phyloP scores from a whole-genome alignment of 2,329 filamentous ascomycete species.

The Karstenula rhodostoma region DNA sequence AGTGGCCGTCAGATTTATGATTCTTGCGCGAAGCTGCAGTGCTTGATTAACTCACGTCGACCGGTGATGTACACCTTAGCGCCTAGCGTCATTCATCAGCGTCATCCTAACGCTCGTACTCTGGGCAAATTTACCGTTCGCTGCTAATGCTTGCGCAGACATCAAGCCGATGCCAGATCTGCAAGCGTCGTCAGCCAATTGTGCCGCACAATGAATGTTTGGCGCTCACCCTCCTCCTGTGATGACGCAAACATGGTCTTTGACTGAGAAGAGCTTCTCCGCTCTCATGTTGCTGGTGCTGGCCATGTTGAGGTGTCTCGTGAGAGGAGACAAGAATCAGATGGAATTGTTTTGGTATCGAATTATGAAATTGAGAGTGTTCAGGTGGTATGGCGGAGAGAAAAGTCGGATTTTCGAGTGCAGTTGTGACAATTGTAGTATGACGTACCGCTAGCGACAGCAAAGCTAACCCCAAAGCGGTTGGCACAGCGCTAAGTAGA shows the following conservation, averaged over 20 bases:
- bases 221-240: conserved; percentile 60
- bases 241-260: conserved; percentile 64
- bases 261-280: conserved; percentile 63
- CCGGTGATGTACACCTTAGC: conserved; percentile 70
- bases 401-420: conserved; percentile 2
- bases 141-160: conserved; percentile 65
- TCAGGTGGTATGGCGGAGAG: neutral
- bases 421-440: neutral
- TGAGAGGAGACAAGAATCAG: neutral
- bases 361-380: neutral
- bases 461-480: neutral
- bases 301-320: conserved; percentile 47
- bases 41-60: conserved; percentile 48
- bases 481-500: neutral
- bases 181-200: neutral
- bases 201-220: neutral
- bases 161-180: conserved; percentile 72
- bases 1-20: neutral
- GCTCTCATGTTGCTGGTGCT: conserved; percentile 57
- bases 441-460: conserved; percentile 6
- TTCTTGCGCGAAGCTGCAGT: neutral
- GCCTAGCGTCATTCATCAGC: conserved; percentile 42
- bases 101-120: neutral
- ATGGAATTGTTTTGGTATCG: neutral
- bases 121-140: conserved; percentile 53